Percentiles rank a stretch among this genome's conserved stretches.
phyloP scores from a whole-genome alignment of 108 stramenopile genomes.

The Chaetoceros muelleri region DNA sequence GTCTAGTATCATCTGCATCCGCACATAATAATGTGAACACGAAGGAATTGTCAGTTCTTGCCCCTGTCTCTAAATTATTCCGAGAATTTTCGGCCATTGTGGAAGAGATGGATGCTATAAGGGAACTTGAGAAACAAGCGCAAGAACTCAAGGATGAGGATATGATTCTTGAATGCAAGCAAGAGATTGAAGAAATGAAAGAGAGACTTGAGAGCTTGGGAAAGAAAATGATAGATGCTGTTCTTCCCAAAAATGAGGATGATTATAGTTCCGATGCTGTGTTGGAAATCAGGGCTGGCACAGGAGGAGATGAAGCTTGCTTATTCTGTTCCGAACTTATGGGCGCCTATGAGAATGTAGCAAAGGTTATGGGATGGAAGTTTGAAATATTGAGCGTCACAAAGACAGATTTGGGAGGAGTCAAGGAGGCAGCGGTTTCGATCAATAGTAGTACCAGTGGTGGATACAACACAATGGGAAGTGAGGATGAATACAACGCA shows the following conservation, averaged over 20 bases:
- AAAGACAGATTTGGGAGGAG: slow-evolving; percentile 63
- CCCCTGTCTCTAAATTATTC: not conserved
- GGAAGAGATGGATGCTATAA: slow-evolving; percentile 34
- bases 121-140: slow-evolving; percentile 47
- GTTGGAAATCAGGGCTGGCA: slow-evolving; percentile 92
- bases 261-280: slow-evolving; percentile 72
- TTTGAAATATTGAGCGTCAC: slow-evolving; percentile 48
- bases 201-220: slow-evolving; percentile 21
- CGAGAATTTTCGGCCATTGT: slow-evolving; percentile 13
- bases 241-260: slow-evolving; percentile 66
- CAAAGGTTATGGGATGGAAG: slow-evolving; percentile 54
- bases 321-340: slow-evolving; percentile 85
- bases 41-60: not conserved
- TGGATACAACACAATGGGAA: slow-evolving; percentile 13
- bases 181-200: slow-evolving; percentile 36
- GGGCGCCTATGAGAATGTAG: slow-evolving; percentile 74
- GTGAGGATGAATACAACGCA: slow-evolving; percentile 14
- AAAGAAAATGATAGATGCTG: slow-evolving; percentile 32
- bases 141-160: slow-evolving; percentile 25
- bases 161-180: slow-evolving; percentile 35
- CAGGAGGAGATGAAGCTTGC: slow-evolving; percentile 92
- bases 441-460: slow-evolving; percentile 31
- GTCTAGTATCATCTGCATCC: not conserved
- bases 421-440: slow-evolving; percentile 58
- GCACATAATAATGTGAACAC: not conserved